A percentile compares a stretch with the other conserved stretches of the same genome.
Evolutionary conservation across 208 protist genomes (phyloP).

Genomic region (Leptomonas seymouri): DNA sequence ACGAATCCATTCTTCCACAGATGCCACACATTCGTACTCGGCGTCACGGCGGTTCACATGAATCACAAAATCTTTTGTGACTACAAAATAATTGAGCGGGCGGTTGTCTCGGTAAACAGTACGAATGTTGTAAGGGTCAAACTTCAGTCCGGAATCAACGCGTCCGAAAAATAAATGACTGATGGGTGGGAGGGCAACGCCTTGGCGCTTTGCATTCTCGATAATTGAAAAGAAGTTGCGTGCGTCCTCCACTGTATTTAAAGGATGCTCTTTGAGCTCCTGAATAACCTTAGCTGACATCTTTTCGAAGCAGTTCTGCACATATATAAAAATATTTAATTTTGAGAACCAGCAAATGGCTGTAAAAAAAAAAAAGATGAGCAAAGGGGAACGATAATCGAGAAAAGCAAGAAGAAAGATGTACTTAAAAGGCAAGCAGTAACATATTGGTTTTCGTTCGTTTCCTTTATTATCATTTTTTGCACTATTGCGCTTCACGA

Average conservation of each 20-base stretch:
- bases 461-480: too few relatives aligned
- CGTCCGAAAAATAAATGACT: conserved; percentile 88
- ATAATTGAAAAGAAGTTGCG: conserved; percentile 45
- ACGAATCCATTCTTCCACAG: conserved; percentile 57
- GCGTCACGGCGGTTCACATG: conserved; percentile 62
- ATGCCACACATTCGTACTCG: conserved; percentile 44
- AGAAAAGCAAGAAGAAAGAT: too few relatives aligned
- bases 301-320: neutral
- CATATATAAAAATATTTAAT: neutral
- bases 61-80: conserved; percentile 69
- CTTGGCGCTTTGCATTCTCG: conserved; percentile 37
- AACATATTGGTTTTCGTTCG: too few relatives aligned
- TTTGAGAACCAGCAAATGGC: neutral
- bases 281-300: conserved; percentile 29
- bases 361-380: conserved; percentile 21
- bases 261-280: conserved; percentile 31
- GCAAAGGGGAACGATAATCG: neutral
- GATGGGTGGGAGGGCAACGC: conserved; percentile 51
- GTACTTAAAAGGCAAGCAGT: too few relatives aligned
- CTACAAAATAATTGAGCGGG: conserved; percentile 83
- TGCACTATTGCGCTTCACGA: too few relatives aligned
- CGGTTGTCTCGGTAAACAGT: conserved; percentile 64
- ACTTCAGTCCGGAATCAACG: conserved; percentile 59
- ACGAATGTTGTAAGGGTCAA: conserved; percentile 85
- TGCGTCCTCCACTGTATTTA: conserved; percentile 65